phyloP scores from a whole-genome alignment of 2,329 filamentous ascomycete genomes.

The Leptographium lundbergii region DNA sequence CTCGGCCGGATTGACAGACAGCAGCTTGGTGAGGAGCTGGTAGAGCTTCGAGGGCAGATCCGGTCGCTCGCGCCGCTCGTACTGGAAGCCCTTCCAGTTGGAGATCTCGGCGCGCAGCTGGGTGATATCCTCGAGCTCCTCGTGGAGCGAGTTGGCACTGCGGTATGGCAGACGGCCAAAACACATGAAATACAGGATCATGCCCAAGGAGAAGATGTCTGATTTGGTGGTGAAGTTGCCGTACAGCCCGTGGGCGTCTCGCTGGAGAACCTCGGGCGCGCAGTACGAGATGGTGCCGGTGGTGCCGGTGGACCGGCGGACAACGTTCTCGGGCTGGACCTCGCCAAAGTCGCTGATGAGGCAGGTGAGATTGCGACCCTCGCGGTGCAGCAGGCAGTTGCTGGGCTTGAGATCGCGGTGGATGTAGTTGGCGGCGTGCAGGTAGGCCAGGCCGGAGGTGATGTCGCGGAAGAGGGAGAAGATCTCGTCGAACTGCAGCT shows the following conservation, averaged over 20 bases:
- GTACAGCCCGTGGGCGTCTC: conserved; percentile 55
- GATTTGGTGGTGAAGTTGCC: conserved; percentile 96
- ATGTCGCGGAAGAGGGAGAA: conserved; percentile 96
- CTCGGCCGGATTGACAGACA: conserved; percentile 63
- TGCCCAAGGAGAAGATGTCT: conserved; percentile 94
- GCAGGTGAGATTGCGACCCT: conserved; percentile 58
- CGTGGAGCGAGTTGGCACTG: conserved; percentile 71
- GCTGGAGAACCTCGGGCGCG: conserved; percentile 78
- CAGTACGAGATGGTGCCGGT: conserved; percentile 98
- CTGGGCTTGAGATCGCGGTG: conserved; percentile 93
- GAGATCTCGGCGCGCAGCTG: conserved; percentile 74
- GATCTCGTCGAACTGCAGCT: conserved; percentile 71
- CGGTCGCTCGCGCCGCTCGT: conserved; percentile 58
- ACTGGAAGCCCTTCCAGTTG: conserved; percentile 76
- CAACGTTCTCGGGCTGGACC: conserved; percentile 71
- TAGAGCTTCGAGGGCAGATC: conserved; percentile 84
- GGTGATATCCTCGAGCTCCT: conserved; percentile 87
- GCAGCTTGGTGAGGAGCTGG: conserved; percentile 64
- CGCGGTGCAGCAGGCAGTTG: conserved; percentile 80
- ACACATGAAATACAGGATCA: conserved; percentile 98
- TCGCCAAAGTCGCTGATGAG: conserved; percentile 97
- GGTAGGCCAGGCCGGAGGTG: conserved; percentile 77
- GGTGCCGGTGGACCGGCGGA: conserved; percentile 78
- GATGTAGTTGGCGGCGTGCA: conserved; percentile 86
- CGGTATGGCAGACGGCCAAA: conserved; percentile 80